These are phyloP conservation scores for Fusarium pseudoanthophilum DNA, from an alignment of 2,329 filamentous ascomycete species.

Conservation along the genomic window DNA sequence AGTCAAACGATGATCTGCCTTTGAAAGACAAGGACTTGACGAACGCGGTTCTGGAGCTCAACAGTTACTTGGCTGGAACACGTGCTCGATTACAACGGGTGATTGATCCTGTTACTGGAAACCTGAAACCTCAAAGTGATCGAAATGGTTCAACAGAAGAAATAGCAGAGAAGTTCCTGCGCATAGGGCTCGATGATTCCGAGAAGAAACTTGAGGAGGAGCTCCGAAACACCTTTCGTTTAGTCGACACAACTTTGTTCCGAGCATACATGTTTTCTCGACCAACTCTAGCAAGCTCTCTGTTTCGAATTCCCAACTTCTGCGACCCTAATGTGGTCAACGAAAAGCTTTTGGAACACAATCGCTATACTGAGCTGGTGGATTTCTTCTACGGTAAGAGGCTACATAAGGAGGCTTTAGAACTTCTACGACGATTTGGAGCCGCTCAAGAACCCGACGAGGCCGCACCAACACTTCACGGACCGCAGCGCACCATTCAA, in stretches of 20 bases:
- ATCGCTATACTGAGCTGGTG: constrained; percentile 92
- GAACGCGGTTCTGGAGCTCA: constrained; percentile 82
- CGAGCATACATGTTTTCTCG: constrained; percentile 93
- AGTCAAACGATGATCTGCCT: constrained; percentile 58
- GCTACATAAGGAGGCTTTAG: constrained; percentile 86
- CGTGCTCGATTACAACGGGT: constrained; percentile 72
- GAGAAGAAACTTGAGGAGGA: constrained; percentile 75
- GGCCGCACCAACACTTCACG: constrained; percentile 70
- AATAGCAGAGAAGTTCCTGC: constrained; percentile 66
- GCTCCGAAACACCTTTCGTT: constrained; percentile 78
- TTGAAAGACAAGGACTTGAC: constrained; percentile 86
- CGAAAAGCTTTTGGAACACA: constrained; percentile 87
- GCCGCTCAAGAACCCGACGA: constrained; percentile 63
- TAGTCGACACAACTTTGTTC: constrained; percentile 95
- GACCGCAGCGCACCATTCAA: constrained; percentile 83
- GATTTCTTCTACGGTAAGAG: constrained; percentile 98
- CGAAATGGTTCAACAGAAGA: constrained; percentile 59
- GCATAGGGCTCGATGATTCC: constrained; percentile 57
- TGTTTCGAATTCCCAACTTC: constrained; percentile 97
- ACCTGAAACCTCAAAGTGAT: constrained; percentile 63
- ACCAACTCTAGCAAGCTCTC: constrained; percentile 83
- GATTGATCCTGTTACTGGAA: constrained; percentile 71
- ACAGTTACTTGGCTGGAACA: constrained; percentile 88
- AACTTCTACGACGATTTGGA: constrained; percentile 84
- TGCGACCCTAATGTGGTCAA: constrained; percentile 97